Evolutionary conservation across 495 filamentous ascomycete genomes (phyloP), one percentile per base, ranked within the genome.

Genomic region (Bathelium albidoporum): DNA sequence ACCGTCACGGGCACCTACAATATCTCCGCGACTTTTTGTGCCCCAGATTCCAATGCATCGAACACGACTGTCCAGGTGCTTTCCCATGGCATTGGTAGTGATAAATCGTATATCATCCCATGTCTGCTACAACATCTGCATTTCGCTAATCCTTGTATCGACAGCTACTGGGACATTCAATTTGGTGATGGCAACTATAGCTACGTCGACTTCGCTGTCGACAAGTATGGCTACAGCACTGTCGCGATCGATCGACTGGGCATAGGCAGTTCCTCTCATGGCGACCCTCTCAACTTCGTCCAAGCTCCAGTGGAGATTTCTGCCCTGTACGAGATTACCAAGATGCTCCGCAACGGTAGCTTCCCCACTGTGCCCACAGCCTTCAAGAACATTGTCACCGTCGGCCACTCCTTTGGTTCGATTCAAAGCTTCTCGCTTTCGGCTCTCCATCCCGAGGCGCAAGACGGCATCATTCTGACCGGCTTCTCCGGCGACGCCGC

Each of bases 1-100:
- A 77, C 69, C 26, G 66, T 77, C 29, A 59, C 63, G 1, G 77
- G 77, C 10, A 73, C 63, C 43, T 82, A 78, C 67, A 66, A 74
- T 9, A 79, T 82, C 66, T 71, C 65, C 14, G 76, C 75, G 0
- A 73, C 72, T 5, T 80, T 76, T 66, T 82, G 79, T 68, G 67
- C 69, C 44, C 80, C 76, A 1, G 69, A 64, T 3, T 28, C 2
- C 20, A 55, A 55, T 29, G 49, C 24, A 55, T 55, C 49, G 11
- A 29, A 16, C 9, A 26, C 59, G 2, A 55, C 49, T 9, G 68
- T 87, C 5, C 83, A 85, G 65, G 64, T 87, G 41, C 70, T 85
- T 5, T 82, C 82, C 0, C 83, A 87, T 68, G 83, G 84, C 32
- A 75, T 85, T 67, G 82, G 80, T 10, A 83, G 81, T 65, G 80